Evolutionary conservation across 805 yeast species (phyloP), one percentile per base, ranked within the genome.

Genomic region (Wickerhamomyces sydowiorum): DNA sequence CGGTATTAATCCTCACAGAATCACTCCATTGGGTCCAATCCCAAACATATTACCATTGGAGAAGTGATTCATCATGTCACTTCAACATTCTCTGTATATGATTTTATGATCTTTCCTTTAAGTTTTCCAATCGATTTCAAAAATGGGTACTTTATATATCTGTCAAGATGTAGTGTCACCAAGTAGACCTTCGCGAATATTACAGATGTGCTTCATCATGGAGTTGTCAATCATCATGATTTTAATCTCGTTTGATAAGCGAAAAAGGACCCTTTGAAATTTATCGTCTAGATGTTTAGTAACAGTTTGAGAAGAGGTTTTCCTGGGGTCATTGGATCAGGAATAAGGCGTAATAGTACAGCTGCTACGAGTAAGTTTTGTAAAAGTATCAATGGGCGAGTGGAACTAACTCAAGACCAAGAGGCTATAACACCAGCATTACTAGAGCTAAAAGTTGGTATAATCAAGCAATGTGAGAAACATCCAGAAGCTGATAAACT

Each of bases 11-110:
- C 96, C 96, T 4, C 65, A 71, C 47, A 81, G 83, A 2, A 84
- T 93, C 49, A 84, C 96, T 3, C 95, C 98, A 3, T 53, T 83
- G 28, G 98, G 98, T 2, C 98, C 98, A 17, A 54, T 80, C 32
- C 95, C 96, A 27, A 65, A 87, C 55, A 85, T 89, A 46, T 62
- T 70, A 50, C 78, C 82, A 8, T 59, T 73, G 41, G 35, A 41
- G 6, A 32, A 32, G 15, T 32, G 12, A 20, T 17, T 14, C n/a
- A n/a, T n/a, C n/a, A n/a, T n/a, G n/a, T n/a, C n/a, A n/a, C n/a
- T n/a, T n/a, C n/a, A n/a, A n/a, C 25, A 23, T 23, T 7, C 7
- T 23, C 10, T 23, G n/a, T 23, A 7, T 23, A 10, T 14, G 18
- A 28, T 5, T 28, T 28, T 28, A 28, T 25, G 28, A 13, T 10